Evolutionary conservation across 2,329 filamentous ascomycete genomes (phyloP).

Genomic region (Clonostachys chloroleuca): DNA sequence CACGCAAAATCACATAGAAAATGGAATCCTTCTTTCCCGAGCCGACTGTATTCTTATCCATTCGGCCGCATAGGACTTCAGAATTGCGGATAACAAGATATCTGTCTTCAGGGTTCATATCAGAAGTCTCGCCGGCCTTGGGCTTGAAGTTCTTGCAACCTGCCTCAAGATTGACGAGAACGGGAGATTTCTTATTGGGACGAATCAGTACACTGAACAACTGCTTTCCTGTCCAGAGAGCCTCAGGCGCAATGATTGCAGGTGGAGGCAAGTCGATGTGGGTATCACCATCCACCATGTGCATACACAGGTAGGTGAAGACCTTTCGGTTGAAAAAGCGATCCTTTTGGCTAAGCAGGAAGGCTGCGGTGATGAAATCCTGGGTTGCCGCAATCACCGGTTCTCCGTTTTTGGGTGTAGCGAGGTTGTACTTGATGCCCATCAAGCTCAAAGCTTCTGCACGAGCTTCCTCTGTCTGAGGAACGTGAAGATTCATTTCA

Average conservation of each 20-base stretch:
- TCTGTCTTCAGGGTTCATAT: constrained; percentile 81
- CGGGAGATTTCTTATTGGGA: constrained; percentile 77
- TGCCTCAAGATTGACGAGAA: constrained; percentile 88
- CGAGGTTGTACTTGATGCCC: constrained; percentile 95
- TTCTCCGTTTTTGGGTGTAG: constrained; percentile 94
- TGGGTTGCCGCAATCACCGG: constrained; percentile 99
- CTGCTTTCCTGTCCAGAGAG: constrained; percentile 95
- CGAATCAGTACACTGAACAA: constrained; percentile 89
- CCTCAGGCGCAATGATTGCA: constrained; percentile 77
- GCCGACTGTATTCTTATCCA: constrained; percentile 98
- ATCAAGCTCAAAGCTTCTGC: constrained; percentile 94
- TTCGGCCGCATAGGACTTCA: constrained; percentile 92
- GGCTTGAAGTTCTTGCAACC: constrained; percentile 78
- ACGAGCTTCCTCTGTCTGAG: constrained; percentile 93
- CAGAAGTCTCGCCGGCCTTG: constrained; percentile 51
- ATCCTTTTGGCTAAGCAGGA: constrained; percentile 86
- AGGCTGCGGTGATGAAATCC: constrained; percentile 97
- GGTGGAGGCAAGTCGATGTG: constrained; percentile 83
- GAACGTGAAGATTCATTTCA: constrained; percentile 98
- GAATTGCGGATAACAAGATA: constrained; percentile 95
- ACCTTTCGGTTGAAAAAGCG: constrained; percentile 85
- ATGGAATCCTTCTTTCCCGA: constrained; percentile 96
- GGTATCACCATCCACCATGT: constrained; percentile 82
- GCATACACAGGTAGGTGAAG: constrained; percentile 86
- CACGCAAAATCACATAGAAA: constrained; percentile 93